These are phyloP conservation scores for Clonostachys rosea DNA, from an alignment of 2,329 filamentous ascomycete species.

Conservation along the genomic window DNA sequence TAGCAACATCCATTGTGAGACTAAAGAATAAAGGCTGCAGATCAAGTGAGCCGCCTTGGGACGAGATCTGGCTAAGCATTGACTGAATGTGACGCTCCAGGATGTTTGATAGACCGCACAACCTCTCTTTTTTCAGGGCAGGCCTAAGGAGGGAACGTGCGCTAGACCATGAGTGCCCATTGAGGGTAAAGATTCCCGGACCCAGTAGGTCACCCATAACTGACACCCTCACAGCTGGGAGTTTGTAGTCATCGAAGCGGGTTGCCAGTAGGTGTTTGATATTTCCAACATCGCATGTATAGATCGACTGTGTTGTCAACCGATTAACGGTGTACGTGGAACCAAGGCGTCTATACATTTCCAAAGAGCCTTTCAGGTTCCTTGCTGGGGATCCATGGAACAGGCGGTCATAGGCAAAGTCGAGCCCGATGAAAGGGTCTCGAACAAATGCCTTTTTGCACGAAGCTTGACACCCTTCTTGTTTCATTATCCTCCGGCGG, in stretches of 20 bases:
- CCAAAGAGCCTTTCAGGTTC: slow-evolving; percentile 18
- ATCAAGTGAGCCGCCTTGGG: slow-evolving; percentile 20
- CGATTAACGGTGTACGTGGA: slow-evolving; percentile 22
- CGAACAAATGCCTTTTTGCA: slow-evolving; percentile 13
- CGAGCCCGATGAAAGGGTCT: slow-evolving; percentile 24
- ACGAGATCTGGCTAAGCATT: slow-evolving; percentile 27
- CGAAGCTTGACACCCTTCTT: slow-evolving; percentile 13
- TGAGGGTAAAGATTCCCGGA: slow-evolving; percentile 40
- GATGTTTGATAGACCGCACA: slow-evolving; percentile 14
- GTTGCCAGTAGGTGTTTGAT: slow-evolving; percentile 49
- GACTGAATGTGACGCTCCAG: slow-evolving; percentile 25
- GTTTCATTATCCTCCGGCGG: too few species aligned
- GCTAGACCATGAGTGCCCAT: slow-evolving; percentile 40
- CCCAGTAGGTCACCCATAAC: slow-evolving; percentile 35
- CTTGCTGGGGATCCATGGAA: slow-evolving; percentile 14
- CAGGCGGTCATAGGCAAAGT: slow-evolving; percentile 22
- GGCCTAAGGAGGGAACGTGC: slow-evolving; percentile 29
- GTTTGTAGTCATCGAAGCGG: slow-evolving; percentile 44
- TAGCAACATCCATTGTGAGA: slow-evolving; percentile 39
- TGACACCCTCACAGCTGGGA: slow-evolving; percentile 25
- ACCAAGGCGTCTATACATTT: slow-evolving; percentile 18
- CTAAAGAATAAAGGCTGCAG: slow-evolving; percentile 41
- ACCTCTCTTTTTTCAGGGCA: slow-evolving; percentile 24
- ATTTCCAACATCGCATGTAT: slow-evolving; percentile 42
- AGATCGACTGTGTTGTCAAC: slow-evolving; percentile 23